A percentile compares a stretch with the other conserved stretches of the same genome.
Conservation (phyloP, 129 eudicot genomes). For the Flaveria linearis region DNA sequence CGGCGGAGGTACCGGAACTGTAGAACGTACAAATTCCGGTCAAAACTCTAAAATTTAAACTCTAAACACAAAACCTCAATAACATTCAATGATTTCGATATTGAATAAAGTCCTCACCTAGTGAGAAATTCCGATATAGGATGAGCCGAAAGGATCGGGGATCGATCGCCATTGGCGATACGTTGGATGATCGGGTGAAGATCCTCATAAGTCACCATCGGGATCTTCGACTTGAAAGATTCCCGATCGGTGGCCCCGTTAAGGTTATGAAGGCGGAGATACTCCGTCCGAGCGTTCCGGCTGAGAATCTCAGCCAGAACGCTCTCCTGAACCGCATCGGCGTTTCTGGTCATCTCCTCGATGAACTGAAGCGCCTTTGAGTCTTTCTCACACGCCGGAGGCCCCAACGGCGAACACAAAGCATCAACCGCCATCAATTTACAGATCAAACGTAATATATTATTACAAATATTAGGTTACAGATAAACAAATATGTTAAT, state of each 20-base stretch:
- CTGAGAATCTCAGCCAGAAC: conserved; percentile 71
- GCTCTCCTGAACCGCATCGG: conserved; percentile 67
- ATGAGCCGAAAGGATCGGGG: conserved; percentile 71
- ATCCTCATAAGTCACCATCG: conserved; percentile 83
- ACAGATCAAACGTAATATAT: no score
- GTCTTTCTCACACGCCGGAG: conserved; percentile 82
- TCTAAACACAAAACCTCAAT: background rate
- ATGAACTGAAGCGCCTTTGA: conserved; percentile 84
- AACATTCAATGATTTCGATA: no score
- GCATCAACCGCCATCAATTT: conserved; percentile 74
- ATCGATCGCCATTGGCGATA: conserved; percentile 83
- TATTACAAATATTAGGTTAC: background rate
- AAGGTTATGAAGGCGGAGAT: conserved; percentile 55
- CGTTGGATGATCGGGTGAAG: conserved; percentile 85
- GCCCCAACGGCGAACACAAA: conserved; percentile 70
- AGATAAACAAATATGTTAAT: background rate
- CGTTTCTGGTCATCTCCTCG: conserved; percentile 81
- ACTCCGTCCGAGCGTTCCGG: conserved; percentile 73
- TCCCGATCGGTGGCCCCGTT: conserved; percentile 64
- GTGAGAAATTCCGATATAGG: conserved; percentile 95
- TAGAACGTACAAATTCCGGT: background rate
- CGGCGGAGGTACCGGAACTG: conserved; percentile 98
- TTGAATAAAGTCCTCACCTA: conserved; percentile 37
- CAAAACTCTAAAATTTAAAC: background rate
- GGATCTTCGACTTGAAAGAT: conserved; percentile 62